Percentiles rank a stretch among this genome's conserved stretches.
These are phyloP conservation scores for Colletotrichum neosansevieriae DNA, from an alignment of 2,329 filamentous ascomycete genomes.

Conservation along the genomic window DNA sequence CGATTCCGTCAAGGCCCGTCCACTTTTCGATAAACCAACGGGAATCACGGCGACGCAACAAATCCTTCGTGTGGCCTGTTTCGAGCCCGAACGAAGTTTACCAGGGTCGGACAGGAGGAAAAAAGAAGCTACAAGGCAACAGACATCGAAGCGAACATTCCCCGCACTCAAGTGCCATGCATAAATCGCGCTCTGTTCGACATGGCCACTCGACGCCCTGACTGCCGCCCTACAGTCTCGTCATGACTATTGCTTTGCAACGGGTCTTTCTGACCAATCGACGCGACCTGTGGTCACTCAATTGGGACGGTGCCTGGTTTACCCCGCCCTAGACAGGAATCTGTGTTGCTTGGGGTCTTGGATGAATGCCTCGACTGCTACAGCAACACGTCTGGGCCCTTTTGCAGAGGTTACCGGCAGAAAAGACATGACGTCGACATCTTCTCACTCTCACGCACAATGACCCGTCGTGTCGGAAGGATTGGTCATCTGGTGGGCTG, in stretches of 20 bases:
- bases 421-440: constrained; percentile 35
- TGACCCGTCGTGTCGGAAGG: constrained; percentile 29
- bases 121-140: constrained; percentile 2
- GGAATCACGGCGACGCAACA: constrained; percentile 18
- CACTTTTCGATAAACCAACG: neutral
- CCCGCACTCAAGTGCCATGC: constrained; percentile 30
- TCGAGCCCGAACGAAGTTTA: constrained; percentile 31
- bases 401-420: constrained; percentile 5
- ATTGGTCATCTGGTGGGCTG: constrained; percentile 38
- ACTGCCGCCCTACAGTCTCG: constrained; percentile 30
- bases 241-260: constrained; percentile 24
- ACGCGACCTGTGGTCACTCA: constrained; percentile 24
- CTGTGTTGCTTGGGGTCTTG: constrained; percentile 1
- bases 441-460: constrained; percentile 29
- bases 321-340: constrained; percentile 26
- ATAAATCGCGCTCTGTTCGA: constrained; percentile 32
- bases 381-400: neutral
- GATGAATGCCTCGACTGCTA: neutral
- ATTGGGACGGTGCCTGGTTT: constrained; percentile 30
- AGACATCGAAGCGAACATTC: constrained; percentile 15
- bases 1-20: neutral
- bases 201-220: constrained; percentile 18
- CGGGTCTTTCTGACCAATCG: constrained; percentile 15
- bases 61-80: constrained; percentile 30
- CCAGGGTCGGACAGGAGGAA: constrained; percentile 11